These are phyloP conservation scores for Ceriops tagal DNA, from an alignment of 345 rosid species.

Conservation along the genomic window DNA sequence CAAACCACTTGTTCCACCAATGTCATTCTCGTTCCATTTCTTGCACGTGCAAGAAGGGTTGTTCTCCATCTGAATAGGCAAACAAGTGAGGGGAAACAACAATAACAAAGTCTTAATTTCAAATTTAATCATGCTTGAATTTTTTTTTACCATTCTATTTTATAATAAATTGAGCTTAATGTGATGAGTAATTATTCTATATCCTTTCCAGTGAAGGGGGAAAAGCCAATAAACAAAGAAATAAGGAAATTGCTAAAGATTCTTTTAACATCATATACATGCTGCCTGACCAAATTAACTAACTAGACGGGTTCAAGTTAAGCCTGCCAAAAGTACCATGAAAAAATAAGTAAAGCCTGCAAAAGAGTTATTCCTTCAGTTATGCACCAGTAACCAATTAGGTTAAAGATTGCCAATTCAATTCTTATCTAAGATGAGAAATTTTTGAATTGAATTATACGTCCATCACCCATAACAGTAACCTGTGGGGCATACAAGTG, in stretches of 20 bases:
- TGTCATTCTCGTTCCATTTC: not conserved
- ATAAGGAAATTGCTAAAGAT: too few relatives aligned
- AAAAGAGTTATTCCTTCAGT: not conserved
- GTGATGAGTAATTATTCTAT: too few relatives aligned
- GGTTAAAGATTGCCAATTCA: not conserved
- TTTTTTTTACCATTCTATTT: too few relatives aligned
- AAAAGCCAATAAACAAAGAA: too few relatives aligned
- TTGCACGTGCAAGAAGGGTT: not conserved
- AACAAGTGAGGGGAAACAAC: not conserved
- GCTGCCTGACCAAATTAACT: too few relatives aligned
- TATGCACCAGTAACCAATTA: not conserved
- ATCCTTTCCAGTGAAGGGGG: too few relatives aligned
- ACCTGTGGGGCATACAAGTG: not conserved
- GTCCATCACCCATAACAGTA: not conserved
- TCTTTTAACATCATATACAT: too few relatives aligned
- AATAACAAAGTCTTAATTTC: not conserved
- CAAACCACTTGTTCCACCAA: not conserved
- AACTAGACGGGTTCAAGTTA: too few relatives aligned
- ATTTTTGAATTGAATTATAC: not conserved
- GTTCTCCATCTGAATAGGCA: slow-evolving; percentile 1
- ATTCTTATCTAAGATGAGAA: not conserved
- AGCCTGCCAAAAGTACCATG: too few relatives aligned
- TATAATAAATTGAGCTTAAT: too few relatives aligned
- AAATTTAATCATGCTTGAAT: not conserved
- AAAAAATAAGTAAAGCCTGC: too few relatives aligned